phyloP scores from a whole-genome alignment of 441 rosid species.

The Adansonia grandidieri region DNA sequence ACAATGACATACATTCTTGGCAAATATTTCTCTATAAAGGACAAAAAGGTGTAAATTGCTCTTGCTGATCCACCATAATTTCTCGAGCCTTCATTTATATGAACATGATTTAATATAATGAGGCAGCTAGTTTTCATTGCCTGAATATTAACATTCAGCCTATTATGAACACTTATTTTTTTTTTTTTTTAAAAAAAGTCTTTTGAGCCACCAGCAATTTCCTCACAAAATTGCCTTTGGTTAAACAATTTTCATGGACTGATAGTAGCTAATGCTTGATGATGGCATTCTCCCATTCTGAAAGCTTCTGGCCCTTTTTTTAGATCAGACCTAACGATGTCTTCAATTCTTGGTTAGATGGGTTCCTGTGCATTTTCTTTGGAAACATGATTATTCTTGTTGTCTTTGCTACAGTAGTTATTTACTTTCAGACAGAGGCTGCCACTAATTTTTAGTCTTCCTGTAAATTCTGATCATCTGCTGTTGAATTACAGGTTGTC shows the following conservation, averaged over 20 bases:
- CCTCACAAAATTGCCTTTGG: not conserved
- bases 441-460: not conserved
- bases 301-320: not conserved
- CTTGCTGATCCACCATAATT: not conserved
- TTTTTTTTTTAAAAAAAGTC: not conserved
- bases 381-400: not conserved
- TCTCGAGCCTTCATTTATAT: not conserved
- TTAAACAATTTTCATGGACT: not conserved
- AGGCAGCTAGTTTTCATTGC: not conserved
- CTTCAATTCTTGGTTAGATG: not conserved
- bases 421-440: not conserved
- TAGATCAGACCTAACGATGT: conserved; percentile 9
- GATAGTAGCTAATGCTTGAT: conserved; percentile 12
- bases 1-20: not conserved
- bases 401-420: not conserved
- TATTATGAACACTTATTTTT: not conserved
- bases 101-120: not conserved
- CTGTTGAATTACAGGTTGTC: conserved; percentile 63
- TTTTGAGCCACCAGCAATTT: not conserved
- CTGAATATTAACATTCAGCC: conserved; percentile 7
- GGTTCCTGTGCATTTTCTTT: not conserved
- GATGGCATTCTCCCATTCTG: conserved; percentile 11
- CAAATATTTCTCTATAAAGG: not conserved
- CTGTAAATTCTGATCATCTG: conserved; percentile 23
- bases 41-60: not conserved